Conservation (phyloP, 1,284 basidiomycete genomes). For the Filobasidium uniguttulatum region DNA sequence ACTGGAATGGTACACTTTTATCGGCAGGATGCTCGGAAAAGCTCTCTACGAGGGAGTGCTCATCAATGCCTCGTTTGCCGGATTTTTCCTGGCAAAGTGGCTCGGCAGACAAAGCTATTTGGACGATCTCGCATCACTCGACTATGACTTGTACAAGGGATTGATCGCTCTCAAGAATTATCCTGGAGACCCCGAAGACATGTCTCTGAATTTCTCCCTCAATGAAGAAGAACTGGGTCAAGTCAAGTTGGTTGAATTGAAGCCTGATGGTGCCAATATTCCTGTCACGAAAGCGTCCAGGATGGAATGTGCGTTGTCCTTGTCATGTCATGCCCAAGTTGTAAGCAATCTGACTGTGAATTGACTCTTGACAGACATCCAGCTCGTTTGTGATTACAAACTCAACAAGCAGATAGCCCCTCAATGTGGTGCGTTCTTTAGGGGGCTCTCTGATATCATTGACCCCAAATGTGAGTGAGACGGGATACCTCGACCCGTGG, state of each 20-base stretch:
- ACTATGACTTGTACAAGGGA: conserved; percentile 82
- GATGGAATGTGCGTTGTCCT: conserved; percentile 45
- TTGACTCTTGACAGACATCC: conserved; percentile 47
- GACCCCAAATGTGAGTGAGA: conserved; percentile 53
- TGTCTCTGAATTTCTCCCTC: conserved; percentile 85
- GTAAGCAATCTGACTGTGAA: background rate
- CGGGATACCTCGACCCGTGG: background rate
- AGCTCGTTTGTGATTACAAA: conserved; percentile 75
- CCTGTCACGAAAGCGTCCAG: conserved; percentile 81
- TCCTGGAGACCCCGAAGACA: conserved; percentile 69
- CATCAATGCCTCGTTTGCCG: conserved; percentile 88
- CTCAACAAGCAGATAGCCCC: conserved; percentile 74
- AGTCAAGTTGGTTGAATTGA: conserved; percentile 61
- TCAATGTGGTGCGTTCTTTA: conserved; percentile 58
- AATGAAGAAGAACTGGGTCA: conserved; percentile 83
- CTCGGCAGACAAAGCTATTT: conserved; percentile 73
- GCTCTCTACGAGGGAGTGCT: conserved; percentile 94
- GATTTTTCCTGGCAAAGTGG: conserved; percentile 73
- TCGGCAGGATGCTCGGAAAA: conserved; percentile 86
- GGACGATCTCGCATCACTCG: conserved; percentile 81
- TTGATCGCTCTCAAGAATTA: conserved; percentile 76
- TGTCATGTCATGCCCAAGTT: background rate
- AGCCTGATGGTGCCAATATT: conserved; percentile 69
- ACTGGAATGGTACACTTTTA: conserved; percentile 85
- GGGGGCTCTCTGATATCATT: conserved; percentile 71